Base-by-base conservation (phyloP, 495 filamentous ascomycete genomes). In the Tuber calosporum region DNA sequence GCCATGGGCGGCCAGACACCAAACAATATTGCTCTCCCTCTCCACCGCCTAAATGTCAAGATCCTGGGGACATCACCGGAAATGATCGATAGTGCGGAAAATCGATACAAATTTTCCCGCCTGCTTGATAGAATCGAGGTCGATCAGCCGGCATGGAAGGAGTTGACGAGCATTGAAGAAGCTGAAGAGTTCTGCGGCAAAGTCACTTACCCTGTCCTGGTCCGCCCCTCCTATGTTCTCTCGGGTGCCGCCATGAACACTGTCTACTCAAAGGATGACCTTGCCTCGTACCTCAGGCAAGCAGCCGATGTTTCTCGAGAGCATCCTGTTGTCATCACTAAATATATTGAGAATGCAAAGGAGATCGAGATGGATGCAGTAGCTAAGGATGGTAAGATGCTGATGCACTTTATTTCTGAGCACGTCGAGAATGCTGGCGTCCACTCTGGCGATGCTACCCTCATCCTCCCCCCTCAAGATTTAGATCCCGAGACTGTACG, bases 341-440 rank as follows among this genome's bases (percentile, higher is more conserved):
- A 99, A 84, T 97, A 96, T 84, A 97, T 99, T 75, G 93, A 97
- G 83, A 94, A 94, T 77, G 94, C 94, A 38, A 89, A 97, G 85
- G 94, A 99, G 81, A 97, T 99, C 77, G 94, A 99, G 83, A 94
- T 97, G 85, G 94, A 99, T 81, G 95, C 91, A 71, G 95, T 99
- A 68, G 94, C 92, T 37, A 90, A 89, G 73, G 88, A 92, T 79
- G 95, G 95, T 81, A 91, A 90, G 77, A 87, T 99, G 45, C 86
- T 99, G 34, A 86, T 96, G 62, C 94, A 99, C 83, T 94, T 96
- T 76, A 92, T 99, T 74, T 94, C 92, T 66, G 95, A 97, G 84
- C 94, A 97, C 83, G 89, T 99, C 53, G 94, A 99, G 86, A 92
- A 95, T 72, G 94, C 94, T 68, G 94, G 94, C 83, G 95, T 98